Base-by-base conservation (phyloP, 495 filamentous ascomycete genomes). In the Tuber borchii region DNA sequence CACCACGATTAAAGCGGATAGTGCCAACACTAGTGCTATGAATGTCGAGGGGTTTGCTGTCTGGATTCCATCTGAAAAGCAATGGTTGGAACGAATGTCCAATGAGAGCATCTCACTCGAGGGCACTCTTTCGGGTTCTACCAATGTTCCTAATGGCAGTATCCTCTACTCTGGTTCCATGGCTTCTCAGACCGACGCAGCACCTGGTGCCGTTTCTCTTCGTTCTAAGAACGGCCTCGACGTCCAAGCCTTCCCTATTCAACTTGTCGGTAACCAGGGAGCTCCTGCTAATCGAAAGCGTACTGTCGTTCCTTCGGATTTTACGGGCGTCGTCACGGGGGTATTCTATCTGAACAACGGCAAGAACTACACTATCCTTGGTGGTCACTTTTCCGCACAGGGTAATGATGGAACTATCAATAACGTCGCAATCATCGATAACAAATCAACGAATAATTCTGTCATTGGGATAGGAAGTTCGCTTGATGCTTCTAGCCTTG, bases 61-160 rank as follows among this genome's bases (percentile, higher is more conserved):
- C 39, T 99, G 95, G 95, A 91, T 98, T n/a, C 93, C 93, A 34
- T 95, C 94, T 8, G 88, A 87, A 71, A 88, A 89, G 61, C 93
- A 96, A 81, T 99, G 95, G 95, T 85, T 98, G 37, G 89, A 93
- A 83, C 95, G 93, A 78, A 85, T 98, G 61, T 85, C 93, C 69
- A 83, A 89, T 61, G 84, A 87, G n/a, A 86, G 89, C 70, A 88
- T 91, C 75, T 85, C 88, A 22, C 88, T 95, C 77, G 84, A 86
- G 73, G 95, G 95, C 26, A 82, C 90, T 61, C 86, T 99, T 48
- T 91, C 90, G 5, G 87, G 93, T 17, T 87, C 88, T 42, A 86
- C 91, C 45, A 85, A 90, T 56, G 84, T 91, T 17, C 88, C 93
- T 37, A 87, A 85, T 39, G 87, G 87, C 37, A 85, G 87, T 43